Evolutionary conservation across 805 yeast species (phyloP).

Genomic region (Nadsonia fulvescens): DNA sequence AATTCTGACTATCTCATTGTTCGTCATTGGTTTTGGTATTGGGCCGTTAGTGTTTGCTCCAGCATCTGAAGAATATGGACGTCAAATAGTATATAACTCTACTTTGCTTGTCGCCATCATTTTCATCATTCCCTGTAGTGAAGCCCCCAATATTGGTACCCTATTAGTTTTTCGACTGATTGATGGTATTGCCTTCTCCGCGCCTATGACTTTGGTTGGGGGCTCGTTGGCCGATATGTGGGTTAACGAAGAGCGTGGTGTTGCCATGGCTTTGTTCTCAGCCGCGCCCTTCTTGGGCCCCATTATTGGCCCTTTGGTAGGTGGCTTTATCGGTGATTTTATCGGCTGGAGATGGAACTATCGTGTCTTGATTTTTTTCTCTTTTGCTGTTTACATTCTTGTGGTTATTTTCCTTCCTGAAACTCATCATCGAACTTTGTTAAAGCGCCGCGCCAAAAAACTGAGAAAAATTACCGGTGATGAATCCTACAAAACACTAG

Average conservation of each 20-base stretch:
- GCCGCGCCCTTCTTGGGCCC: conserved; percentile 38
- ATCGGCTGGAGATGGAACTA: conserved; percentile 60
- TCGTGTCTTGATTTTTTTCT: conserved; percentile 41
- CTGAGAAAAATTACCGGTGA: conserved; percentile 36
- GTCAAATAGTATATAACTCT: conserved; percentile 31
- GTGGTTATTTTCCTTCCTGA: conserved; percentile 37
- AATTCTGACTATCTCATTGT: conserved; percentile 37
- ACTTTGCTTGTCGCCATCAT: conserved; percentile 28
- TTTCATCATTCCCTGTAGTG: conserved; percentile 39
- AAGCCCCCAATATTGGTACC: conserved; percentile 41
- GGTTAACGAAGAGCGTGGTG: conserved; percentile 39
- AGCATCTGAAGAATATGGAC: conserved; percentile 37
- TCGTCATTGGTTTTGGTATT: conserved; percentile 43
- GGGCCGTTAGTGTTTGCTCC: conserved; percentile 51
- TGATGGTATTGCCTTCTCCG: conserved; percentile 58
- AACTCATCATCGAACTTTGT: conserved; percentile 39
- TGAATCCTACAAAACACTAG: conserved; percentile 33
- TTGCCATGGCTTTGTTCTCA: conserved; percentile 51
- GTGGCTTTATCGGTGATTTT: conserved; percentile 43
- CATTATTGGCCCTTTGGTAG: conserved; percentile 48
- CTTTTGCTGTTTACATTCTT: conserved; percentile 34
- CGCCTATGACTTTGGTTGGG: conserved; percentile 60
- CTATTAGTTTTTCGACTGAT: conserved; percentile 46
- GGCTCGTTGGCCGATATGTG: conserved; percentile 62
- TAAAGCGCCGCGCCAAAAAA: conserved; percentile 32